These are phyloP conservation scores for Arabis hirsuta DNA, from an alignment of 345 rosid genomes.

Conservation along the genomic window DNA sequence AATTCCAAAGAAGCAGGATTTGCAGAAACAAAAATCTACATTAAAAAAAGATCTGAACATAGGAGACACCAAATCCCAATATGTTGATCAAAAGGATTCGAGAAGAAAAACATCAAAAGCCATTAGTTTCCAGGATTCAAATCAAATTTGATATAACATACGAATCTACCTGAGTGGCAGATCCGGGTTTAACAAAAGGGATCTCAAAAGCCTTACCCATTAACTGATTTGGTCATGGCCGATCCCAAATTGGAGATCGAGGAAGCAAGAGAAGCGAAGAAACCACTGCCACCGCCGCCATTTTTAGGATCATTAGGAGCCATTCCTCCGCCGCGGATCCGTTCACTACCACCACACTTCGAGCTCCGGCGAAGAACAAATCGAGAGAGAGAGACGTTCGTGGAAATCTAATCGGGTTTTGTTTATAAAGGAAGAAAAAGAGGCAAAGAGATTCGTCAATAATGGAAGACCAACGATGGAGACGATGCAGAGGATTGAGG, in stretches of 20 bases:
- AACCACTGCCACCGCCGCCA: constrained; percentile 58
- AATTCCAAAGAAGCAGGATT: constrained; percentile 7
- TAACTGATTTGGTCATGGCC: constrained; percentile 92
- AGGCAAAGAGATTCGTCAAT: constrained; percentile 33
- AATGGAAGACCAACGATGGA: constrained; percentile 46
- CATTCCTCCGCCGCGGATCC: constrained; percentile 48
- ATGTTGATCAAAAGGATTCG: neutral
- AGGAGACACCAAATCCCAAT: neutral
- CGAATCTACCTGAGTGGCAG: constrained; percentile 25
- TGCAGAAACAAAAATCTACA: neutral
- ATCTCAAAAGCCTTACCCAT: constrained; percentile 64
- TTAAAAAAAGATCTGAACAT: constrained; percentile 8
- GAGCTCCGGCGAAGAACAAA: constrained; percentile 28
- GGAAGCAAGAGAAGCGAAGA: constrained; percentile 84
- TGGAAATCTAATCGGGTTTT: constrained; percentile 13
- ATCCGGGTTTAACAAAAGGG: constrained; percentile 36
- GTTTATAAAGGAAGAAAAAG: constrained; percentile 8
- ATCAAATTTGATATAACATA: neutral
- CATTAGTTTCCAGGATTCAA: constrained; percentile 9
- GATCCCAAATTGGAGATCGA: constrained; percentile 70
- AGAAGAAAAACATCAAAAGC: neutral
- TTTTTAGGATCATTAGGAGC: constrained; percentile 74
- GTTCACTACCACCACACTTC: neutral
- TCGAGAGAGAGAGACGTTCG: neutral
- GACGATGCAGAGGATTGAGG: constrained; percentile 40